A percentile compares a stretch with the other conserved stretches of the same genome.
Conservation (phyloP, 164 flowering plant genomes). For the Aristolochia contorta region DNA sequence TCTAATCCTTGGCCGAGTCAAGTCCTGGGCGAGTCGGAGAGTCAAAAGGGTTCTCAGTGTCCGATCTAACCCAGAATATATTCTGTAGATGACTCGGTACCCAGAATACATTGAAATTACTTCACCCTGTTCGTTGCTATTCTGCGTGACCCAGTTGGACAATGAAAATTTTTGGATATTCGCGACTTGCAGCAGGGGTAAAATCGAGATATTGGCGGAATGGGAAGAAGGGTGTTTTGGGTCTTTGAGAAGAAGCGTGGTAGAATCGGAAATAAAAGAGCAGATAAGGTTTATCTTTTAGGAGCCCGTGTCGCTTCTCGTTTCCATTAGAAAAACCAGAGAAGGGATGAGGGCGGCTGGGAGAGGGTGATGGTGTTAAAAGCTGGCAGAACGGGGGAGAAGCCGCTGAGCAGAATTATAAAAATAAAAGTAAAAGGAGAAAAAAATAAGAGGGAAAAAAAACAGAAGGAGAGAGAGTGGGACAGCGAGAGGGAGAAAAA, state of each 20-base stretch:
- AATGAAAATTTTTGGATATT: too few relatives aligned
- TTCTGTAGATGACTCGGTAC: too few relatives aligned
- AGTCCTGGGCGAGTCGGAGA: too few relatives aligned
- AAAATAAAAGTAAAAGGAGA: not conserved
- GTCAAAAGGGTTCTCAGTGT: too few relatives aligned
- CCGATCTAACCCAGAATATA: too few relatives aligned
- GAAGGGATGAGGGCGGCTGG: slow-evolving; percentile 1
- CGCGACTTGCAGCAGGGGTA: too few relatives aligned
- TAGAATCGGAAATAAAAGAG: not conserved
- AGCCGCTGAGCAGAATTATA: not conserved
- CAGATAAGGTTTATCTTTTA: not conserved
- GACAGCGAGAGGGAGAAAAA: not conserved
- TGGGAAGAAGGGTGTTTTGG: too few relatives aligned
- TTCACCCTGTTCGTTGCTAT: too few relatives aligned
- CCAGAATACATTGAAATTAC: too few relatives aligned
- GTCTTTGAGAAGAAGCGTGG: not conserved
- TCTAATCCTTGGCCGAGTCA: too few relatives aligned
- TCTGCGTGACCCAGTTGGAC: too few relatives aligned
- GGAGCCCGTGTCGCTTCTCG: not conserved
- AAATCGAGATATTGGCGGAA: too few relatives aligned
- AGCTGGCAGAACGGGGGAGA: not conserved
- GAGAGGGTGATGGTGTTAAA: not conserved
- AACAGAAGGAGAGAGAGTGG: not conserved
- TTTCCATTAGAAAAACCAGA: not conserved
- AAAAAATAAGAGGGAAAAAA: not conserved